These are phyloP conservation scores for Andrographis paniculata DNA, from an alignment of 305 asterid genomes.

Conservation along the genomic window DNA sequence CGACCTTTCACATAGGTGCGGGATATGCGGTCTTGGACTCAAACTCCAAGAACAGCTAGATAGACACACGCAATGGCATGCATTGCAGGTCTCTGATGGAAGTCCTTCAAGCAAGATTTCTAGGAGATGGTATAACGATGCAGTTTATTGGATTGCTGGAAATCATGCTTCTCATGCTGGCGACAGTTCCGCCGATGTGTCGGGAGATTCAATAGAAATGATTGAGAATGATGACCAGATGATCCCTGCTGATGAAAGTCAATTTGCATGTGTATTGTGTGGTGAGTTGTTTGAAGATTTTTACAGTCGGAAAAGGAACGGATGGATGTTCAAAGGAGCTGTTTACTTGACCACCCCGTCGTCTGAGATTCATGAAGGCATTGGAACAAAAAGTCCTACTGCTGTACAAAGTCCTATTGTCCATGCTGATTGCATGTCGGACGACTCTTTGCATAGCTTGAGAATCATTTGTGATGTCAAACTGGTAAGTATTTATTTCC, in stretches of 20 bases:
- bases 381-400: slow-evolving; percentile 21
- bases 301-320: slow-evolving; percentile 49
- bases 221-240: slow-evolving; percentile 38
- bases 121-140: slow-evolving; percentile 58
- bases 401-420: slow-evolving; percentile 44
- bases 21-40: slow-evolving; percentile 40
- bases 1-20: slow-evolving; percentile 52
- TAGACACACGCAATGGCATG: slow-evolving; percentile 58
- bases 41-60: slow-evolving; percentile 38
- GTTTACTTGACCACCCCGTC: slow-evolving; percentile 40
- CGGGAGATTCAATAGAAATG: slow-evolving; percentile 31
- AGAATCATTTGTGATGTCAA: slow-evolving; percentile 36
- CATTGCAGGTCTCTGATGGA: slow-evolving; percentile 20
- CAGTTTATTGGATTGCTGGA: slow-evolving; percentile 56
- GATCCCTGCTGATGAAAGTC: slow-evolving; percentile 94
- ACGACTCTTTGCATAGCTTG: slow-evolving; percentile 32
- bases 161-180: slow-evolving; percentile 18
- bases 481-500: slow-evolving; percentile 34
- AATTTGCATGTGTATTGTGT: slow-evolving; percentile 76
- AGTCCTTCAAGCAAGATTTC: slow-evolving; percentile 28
- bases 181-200: slow-evolving; percentile 21
- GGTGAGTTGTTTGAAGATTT: slow-evolving; percentile 85
- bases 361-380: slow-evolving; percentile 18
- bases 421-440: slow-evolving; percentile 62
- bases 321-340: slow-evolving; percentile 94